Conservation (phyloP, 2,329 filamentous ascomycete genomes). For the Aspergillus sp. region DNA sequence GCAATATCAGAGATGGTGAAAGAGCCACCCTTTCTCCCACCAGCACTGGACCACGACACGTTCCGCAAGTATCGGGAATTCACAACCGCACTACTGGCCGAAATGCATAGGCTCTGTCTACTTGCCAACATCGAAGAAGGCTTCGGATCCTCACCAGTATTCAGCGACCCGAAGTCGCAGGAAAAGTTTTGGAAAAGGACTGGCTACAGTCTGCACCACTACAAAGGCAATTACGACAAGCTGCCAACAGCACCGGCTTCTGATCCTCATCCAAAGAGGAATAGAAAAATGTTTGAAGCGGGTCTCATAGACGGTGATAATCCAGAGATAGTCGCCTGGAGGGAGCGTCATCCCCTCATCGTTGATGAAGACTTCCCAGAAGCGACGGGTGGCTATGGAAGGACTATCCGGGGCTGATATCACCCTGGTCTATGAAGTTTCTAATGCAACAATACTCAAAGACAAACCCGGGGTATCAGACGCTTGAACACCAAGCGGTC, state of each 20-base stretch:
- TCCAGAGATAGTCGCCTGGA: slow-evolving; percentile 6
- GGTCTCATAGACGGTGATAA: slow-evolving; percentile 2
- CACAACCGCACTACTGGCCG: neutral
- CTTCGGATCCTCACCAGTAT: slow-evolving; percentile 4
- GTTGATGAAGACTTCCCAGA: slow-evolving; percentile 6
- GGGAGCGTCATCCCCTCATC: slow-evolving; percentile 2
- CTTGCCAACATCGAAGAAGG: slow-evolving; percentile 3
- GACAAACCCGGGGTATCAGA: neutral
- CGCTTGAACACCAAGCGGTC: neutral
- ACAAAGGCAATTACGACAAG: slow-evolving; percentile 3
- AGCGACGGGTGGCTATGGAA: slow-evolving; percentile 6
- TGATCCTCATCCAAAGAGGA: neutral
- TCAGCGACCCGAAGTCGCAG: neutral
- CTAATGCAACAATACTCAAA: neutral
- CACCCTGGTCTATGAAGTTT: neutral
- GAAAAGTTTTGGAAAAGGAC: slow-evolving; percentile 3
- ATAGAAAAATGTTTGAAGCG: slow-evolving; percentile 1
- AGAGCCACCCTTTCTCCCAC: slow-evolving; percentile 1
- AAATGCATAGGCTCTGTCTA: slow-evolving; percentile 7
- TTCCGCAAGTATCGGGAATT: slow-evolving; percentile 2
- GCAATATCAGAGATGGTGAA: slow-evolving; percentile 2
- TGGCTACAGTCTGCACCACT: slow-evolving; percentile 3
- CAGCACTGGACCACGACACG: slow-evolving; percentile 3
- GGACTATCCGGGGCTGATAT: slow-evolving; percentile 2
- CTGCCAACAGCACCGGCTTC: slow-evolving; percentile 2